Evolutionary conservation across 257 asterid genomes (phyloP).

Genomic region (Forsythia viridissima): DNA sequence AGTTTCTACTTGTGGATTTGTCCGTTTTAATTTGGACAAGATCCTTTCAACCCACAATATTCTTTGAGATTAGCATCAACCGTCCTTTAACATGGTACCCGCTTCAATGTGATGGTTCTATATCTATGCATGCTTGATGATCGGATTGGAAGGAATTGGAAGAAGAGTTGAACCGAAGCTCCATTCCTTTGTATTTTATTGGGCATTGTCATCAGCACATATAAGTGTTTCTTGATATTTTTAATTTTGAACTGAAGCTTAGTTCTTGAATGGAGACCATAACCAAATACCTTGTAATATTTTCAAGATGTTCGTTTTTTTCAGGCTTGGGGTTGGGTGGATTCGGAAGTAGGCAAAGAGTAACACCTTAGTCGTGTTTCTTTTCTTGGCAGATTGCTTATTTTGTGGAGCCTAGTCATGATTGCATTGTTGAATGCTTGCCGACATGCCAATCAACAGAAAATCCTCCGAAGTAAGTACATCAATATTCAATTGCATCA

Average conservation of each 20-base stretch:
- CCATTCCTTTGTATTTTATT: not conserved
- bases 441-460: slow-evolving; percentile 73
- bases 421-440: slow-evolving; percentile 83
- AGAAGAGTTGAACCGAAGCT: not conserved
- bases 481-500: not conserved
- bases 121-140: too few relatives aligned
- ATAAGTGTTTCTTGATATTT: not conserved
- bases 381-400: slow-evolving; percentile 63
- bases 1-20: not conserved
- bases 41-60: not conserved
- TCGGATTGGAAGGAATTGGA: not conserved
- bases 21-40: not conserved
- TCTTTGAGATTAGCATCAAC: not conserved
- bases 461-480: slow-evolving; percentile 78
- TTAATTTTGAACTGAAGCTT: not conserved
- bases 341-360: not conserved
- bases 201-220: not conserved
- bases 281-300: not conserved
- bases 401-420: slow-evolving; percentile 71
- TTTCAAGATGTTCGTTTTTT: not conserved
- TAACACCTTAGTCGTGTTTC: not conserved
- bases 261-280: not conserved
- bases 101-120: not conserved
- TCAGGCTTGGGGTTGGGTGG: not conserved
- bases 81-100: not conserved